Evolutionary conservation across 176 grass and related monocot species (phyloP).

Genomic region (Lolium rigidum): DNA sequence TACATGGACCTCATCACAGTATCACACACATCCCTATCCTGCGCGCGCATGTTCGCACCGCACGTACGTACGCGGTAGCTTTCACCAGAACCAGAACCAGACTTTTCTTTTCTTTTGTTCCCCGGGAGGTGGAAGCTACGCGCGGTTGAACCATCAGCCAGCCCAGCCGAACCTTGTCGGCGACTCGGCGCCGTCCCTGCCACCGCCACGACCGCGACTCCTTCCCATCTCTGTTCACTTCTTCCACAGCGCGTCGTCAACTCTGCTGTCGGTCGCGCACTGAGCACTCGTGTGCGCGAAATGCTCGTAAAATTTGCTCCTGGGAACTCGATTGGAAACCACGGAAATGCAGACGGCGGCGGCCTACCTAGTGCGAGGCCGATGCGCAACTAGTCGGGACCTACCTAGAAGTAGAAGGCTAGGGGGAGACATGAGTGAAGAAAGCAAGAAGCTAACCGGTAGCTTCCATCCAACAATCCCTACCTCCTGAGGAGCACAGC

Average conservation of each 20-base stretch:
- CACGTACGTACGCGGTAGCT: too few species aligned
- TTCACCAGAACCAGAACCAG: too few species aligned
- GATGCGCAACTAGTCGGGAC: too few species aligned
- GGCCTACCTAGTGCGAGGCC: neutral
- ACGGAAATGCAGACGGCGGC: neutral
- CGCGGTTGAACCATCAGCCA: neutral
- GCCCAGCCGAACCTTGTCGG: neutral
- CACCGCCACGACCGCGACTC: too few species aligned
- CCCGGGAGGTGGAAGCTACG: neutral
- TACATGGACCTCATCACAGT: too few species aligned
- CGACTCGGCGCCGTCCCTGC: too few species aligned
- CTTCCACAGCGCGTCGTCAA: neutral
- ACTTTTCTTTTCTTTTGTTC: too few species aligned
- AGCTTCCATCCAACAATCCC: neutral
- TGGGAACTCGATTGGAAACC: neutral
- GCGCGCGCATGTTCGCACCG: too few species aligned
- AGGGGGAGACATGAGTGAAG: neutral
- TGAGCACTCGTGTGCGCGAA: neutral
- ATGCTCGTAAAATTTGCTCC: neutral
- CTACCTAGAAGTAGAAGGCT: too few species aligned
- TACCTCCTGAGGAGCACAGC: neutral
- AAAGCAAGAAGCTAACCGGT: neutral
- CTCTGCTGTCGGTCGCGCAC: too few species aligned
- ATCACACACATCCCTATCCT: too few species aligned
- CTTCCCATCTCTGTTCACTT: neutral